Base-by-base conservation (phyloP, 345 rosid species). In the Punica granatum region DNA sequence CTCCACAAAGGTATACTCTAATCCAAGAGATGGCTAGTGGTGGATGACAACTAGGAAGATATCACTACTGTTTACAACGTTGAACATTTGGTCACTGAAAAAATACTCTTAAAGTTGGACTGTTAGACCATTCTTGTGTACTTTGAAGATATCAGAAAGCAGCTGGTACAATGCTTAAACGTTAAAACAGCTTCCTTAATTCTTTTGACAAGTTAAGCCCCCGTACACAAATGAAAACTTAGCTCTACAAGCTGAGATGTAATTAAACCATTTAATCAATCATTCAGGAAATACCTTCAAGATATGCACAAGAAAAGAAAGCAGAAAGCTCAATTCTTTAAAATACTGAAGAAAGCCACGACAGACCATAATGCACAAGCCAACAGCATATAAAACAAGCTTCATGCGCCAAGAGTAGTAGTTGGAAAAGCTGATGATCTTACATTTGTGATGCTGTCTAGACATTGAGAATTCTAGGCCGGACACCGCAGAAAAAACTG, bases 401-500 rank as follows among this genome's bases (percentile, higher is more conserved):
- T 56, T 26, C 34, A 5, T 28, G 7, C 19, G 28, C 26, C 3
- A 44, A 46, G 30, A 70, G 60, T 37, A 37, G 5, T 11, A 37
- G 41, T 4, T 37, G 41, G 6, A 37, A 37, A 26, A 43, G 67
- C 6, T 32, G 30, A 25, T 19, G 28, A 69, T 73, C 84, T 79
- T 71, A 89, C 96, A 88, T 77, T 85, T 85, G 79, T 92, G 95
- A 69, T 92, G 98, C 75, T 88, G 87, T 69, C 83, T 84, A 18
- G 88, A 25, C 81, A 76, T 75, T 25, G 96, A 86, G 74, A 92
- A 90, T 80, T 90, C 96, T 44, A 92, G 86, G 65, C 98, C 98
- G 9, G 96, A 88, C 30, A 92, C 92, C 49, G 98, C 96, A 64
- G 98, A 90, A 59, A 92, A 90, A 63, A 92, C 98, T 92, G 87